These are phyloP conservation scores for Boletus rufocinnamomeus DNA, from an alignment of 768 basidiomycete genomes.

Conservation along the genomic window DNA sequence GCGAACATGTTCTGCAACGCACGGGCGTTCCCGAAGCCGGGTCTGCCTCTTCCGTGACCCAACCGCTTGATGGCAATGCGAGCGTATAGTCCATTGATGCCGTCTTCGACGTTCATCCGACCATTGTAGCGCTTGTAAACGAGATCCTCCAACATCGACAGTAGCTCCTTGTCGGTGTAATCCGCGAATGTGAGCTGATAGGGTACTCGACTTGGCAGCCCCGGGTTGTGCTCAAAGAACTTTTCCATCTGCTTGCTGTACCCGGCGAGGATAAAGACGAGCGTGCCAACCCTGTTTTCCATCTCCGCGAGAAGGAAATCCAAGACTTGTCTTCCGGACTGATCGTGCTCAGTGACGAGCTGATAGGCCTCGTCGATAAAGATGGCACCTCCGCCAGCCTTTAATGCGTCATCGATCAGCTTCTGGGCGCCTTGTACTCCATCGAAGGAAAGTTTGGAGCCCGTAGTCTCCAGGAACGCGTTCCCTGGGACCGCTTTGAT, in stretches of 20 bases:
- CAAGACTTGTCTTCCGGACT: constrained; percentile 56
- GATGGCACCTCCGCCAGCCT: constrained; percentile 62
- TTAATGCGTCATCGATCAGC: constrained; percentile 49
- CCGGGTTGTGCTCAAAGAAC: constrained; percentile 79
- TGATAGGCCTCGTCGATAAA: constrained; percentile 81
- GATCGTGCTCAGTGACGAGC: constrained; percentile 50
- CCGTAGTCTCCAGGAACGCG: constrained; percentile 63
- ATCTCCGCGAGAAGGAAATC: constrained; percentile 76
- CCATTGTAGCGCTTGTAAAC: constrained; percentile 49
- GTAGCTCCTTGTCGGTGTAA: constrained; percentile 58
- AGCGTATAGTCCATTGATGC: constrained; percentile 53
- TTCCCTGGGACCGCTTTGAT: constrained; percentile 54
- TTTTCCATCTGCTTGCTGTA: constrained; percentile 75
- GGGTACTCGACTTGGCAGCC: constrained; percentile 66
- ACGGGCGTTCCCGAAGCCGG: constrained; percentile 72
- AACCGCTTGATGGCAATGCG: constrained; percentile 62
- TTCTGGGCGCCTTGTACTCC: constrained; percentile 57
- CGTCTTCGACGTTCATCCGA: constrained; percentile 58
- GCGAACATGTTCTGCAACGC: constrained; percentile 56
- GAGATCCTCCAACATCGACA: constrained; percentile 52
- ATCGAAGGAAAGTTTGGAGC: constrained; percentile 58
- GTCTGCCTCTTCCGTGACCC: constrained; percentile 56
- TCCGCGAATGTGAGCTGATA: constrained; percentile 60
- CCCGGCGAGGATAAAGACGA: constrained; percentile 74
- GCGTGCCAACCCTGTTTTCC: constrained; percentile 65